Conservation (phyloP, 2,329 filamentous ascomycete genomes). For the Gliomastix tumulicola region DNA sequence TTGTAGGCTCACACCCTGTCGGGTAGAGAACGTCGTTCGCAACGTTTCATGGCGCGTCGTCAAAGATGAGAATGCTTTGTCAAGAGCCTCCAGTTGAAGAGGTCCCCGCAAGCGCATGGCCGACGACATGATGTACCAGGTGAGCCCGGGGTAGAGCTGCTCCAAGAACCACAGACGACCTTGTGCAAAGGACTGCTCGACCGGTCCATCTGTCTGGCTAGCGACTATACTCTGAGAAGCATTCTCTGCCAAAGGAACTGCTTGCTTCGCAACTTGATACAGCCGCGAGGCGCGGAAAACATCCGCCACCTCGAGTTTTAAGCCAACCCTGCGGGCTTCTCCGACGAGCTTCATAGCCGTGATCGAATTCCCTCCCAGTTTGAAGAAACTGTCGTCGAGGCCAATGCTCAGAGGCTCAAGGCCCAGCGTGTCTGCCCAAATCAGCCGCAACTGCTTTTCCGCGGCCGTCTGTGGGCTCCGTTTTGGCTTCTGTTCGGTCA, state of each 20-base stretch:
- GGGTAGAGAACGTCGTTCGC: conserved; percentile 9
- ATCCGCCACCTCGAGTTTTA: background rate
- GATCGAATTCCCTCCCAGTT: conserved; percentile 39
- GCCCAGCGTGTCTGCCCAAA: conserved; percentile 3
- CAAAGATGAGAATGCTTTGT: conserved; percentile 6
- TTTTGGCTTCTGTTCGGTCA: background rate
- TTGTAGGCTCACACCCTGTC: conserved; percentile 7
- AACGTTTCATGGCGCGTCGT: conserved; percentile 11
- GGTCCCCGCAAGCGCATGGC: conserved; percentile 7
- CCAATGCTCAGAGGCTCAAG: conserved; percentile 23
- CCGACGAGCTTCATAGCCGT: conserved; percentile 28
- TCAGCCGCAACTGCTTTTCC: conserved; percentile 1
- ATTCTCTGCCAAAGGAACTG: too few relatives aligned
- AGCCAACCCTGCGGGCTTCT: conserved; percentile 13
- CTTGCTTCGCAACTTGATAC: too few relatives aligned
- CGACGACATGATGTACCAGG: conserved; percentile 10
- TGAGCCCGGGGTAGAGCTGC: conserved; percentile 7
- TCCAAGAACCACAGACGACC: conserved; percentile 14
- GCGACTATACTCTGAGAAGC: too few relatives aligned
- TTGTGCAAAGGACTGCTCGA: conserved; percentile 13
- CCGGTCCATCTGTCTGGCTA: conserved; percentile 9
- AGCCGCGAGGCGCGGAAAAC: too few relatives aligned
- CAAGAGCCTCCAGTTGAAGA: conserved; percentile 7
- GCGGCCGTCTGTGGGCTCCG: background rate
- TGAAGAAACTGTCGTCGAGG: conserved; percentile 38